Conservation (phyloP, 192 early-diverging fungal species). For the Podila epigama region DNA sequence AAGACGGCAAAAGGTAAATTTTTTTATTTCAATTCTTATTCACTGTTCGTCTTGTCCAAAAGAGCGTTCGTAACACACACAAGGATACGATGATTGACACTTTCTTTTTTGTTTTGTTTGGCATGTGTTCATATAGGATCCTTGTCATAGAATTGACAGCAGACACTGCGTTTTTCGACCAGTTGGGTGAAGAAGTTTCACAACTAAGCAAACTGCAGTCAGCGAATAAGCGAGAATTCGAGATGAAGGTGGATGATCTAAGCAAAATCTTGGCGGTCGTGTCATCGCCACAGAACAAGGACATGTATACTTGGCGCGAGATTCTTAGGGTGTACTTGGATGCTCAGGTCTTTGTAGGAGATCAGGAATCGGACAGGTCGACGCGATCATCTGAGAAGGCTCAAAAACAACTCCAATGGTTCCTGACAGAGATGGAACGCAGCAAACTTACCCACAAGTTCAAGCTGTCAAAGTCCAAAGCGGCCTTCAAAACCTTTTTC, state of each 20-base stretch:
- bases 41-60: not conserved
- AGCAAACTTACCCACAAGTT: conserved; percentile 51
- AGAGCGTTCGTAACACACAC: not conserved
- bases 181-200: conserved; percentile 63
- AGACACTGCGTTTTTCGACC: conserved; percentile 67
- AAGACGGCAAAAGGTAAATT: conserved; percentile 42
- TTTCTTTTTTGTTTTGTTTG: not conserved
- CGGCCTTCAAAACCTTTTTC: conserved; percentile 61
- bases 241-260: conserved; percentile 60
- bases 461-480: conserved; percentile 19
- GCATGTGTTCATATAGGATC: conserved; percentile 22
- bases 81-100: not conserved
- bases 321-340: conserved; percentile 75
- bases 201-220: conserved; percentile 65
- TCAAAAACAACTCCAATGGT: conserved; percentile 66
- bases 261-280: conserved; percentile 60
- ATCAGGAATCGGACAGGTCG: conserved; percentile 64
- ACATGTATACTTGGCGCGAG: conserved; percentile 77
- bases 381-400: conserved; percentile 59
- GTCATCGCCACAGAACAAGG: conserved; percentile 76
- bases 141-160: conserved; percentile 53
- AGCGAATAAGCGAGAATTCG: conserved; percentile 58
- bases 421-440: conserved; percentile 58
- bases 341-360: conserved; percentile 72
- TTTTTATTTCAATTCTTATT: not conserved